phyloP scores from a whole-genome alignment of 768 basidiomycete species.

The Russula dissimulans region DNA sequence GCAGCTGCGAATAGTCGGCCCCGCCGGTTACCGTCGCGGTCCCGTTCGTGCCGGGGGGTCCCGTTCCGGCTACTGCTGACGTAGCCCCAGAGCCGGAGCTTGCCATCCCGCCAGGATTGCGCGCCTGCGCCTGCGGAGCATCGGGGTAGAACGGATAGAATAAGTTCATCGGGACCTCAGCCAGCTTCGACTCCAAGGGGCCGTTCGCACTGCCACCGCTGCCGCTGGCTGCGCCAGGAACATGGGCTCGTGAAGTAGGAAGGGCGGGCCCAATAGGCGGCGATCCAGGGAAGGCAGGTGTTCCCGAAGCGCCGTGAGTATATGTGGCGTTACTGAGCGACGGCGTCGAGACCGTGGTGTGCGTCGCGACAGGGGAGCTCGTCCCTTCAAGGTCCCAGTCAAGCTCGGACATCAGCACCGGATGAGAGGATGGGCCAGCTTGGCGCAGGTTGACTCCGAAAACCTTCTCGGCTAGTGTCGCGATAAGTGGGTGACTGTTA shows the following conservation, averaged over 20 bases:
- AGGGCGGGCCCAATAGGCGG: slow-evolving; percentile 17
- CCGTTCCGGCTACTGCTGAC: not conserved
- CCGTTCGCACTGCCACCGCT: not conserved
- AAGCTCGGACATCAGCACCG: slow-evolving; percentile 33
- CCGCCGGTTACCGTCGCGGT: slow-evolving; percentile 6
- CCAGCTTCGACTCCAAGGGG: slow-evolving; percentile 31
- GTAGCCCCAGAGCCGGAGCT: not conserved
- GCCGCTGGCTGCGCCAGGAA: not conserved
- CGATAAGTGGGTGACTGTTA: slow-evolving; percentile 76
- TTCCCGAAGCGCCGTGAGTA: slow-evolving; percentile 18
- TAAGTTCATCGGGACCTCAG: slow-evolving; percentile 56
- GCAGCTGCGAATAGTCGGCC: slow-evolving; percentile 42
- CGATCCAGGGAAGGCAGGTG: slow-evolving; percentile 24
- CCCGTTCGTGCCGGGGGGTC: not conserved
- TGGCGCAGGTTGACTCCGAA: slow-evolving; percentile 64
- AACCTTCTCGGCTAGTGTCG: slow-evolving; percentile 72
- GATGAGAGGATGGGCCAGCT: slow-evolving; percentile 35
- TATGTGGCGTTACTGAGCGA: slow-evolving; percentile 30
- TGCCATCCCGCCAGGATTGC: slow-evolving; percentile 16
- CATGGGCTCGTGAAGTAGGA: not conserved
- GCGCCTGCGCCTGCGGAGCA: slow-evolving; percentile 23
- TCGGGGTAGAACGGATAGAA: slow-evolving; percentile 80
- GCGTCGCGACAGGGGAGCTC: slow-evolving; percentile 3
- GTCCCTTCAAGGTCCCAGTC: slow-evolving; percentile 37
- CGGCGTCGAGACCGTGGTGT: slow-evolving; percentile 16